Evolutionary conservation across 805 yeast genomes (phyloP).

Genomic region (Brettanomyces bruxellensis): DNA sequence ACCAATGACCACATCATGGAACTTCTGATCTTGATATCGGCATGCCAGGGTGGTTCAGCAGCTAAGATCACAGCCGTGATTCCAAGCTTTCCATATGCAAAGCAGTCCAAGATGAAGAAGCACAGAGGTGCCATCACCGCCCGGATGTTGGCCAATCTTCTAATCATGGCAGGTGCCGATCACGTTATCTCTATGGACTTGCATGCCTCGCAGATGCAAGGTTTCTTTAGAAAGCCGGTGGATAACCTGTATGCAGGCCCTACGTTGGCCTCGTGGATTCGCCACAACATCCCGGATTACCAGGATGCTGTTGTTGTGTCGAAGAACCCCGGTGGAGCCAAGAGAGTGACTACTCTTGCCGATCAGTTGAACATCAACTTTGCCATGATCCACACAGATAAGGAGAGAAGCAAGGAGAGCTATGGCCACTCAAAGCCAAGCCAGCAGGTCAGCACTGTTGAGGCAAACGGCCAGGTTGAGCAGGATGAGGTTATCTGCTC

Average conservation of each 20-base stretch:
- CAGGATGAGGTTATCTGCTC: conserved; percentile 63
- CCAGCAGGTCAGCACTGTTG: conserved; percentile 20
- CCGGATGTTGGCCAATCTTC: conserved; percentile 89
- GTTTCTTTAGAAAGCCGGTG: conserved; percentile 94
- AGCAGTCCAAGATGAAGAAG: conserved; percentile 97
- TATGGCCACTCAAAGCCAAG: conserved; percentile 33
- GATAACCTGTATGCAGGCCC: conserved; percentile 97
- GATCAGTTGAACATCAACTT: conserved; percentile 91
- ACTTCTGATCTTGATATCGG: conserved; percentile 81
- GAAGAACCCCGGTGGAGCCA: conserved; percentile 99
- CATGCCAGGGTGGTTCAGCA: conserved; percentile 98
- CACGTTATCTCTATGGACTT: conserved; percentile 97
- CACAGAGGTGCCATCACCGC: conserved; percentile 99
- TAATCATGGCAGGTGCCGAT: conserved; percentile 98
- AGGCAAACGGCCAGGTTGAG: conserved; percentile 42
- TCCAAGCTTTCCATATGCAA: conserved; percentile 96
- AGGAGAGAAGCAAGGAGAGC: conserved; percentile 77
- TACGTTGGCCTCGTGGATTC: conserved; percentile 91
- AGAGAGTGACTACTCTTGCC: conserved; percentile 96
- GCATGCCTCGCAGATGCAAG: conserved; percentile 98
- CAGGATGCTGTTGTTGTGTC: conserved; percentile 90
- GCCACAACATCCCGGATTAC: conserved; percentile 80
- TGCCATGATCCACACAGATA: conserved; percentile 98
- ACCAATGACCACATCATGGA: conserved; percentile 96
- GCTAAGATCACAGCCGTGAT: conserved; percentile 92